Evolutionary conservation across 163 green algal species (phyloP).

Genomic region (Chlamydomonas reinhardtii): DNA sequence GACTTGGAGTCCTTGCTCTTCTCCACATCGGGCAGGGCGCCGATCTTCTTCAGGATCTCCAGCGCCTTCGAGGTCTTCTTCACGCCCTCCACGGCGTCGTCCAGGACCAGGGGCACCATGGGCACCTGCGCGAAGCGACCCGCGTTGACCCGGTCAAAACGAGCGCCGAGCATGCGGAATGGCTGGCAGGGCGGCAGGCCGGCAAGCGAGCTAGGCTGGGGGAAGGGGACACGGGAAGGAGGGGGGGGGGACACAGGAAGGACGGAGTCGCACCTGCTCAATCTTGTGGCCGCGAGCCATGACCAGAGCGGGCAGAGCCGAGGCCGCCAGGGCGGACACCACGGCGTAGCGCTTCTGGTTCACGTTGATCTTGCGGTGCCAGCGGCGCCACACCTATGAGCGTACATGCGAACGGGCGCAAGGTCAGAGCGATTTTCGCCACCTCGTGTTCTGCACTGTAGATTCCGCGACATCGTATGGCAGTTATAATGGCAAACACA

Average conservation of each 20-base stretch:
- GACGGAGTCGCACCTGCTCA: slow-evolving; percentile 64
- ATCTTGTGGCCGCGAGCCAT: slow-evolving; percentile 97
- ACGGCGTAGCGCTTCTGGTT: slow-evolving; percentile 99
- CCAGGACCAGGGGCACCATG: slow-evolving; percentile 97
- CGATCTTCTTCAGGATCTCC: slow-evolving; percentile 92
- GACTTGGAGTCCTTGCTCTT: slow-evolving; percentile 90
- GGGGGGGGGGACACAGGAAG: too few species aligned
- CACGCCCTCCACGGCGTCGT: slow-evolving; percentile 88
- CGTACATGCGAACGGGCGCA: not conserved
- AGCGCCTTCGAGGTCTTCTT: slow-evolving; percentile 97
- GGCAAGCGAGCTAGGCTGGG: too few species aligned
- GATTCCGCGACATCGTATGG: too few species aligned
- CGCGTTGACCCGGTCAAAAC: too few species aligned
- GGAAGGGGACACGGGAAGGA: too few species aligned
- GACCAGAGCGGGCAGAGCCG: slow-evolving; percentile 94
- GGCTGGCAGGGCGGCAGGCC: too few species aligned
- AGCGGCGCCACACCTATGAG: slow-evolving; percentile 87
- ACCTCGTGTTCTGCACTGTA: not conserved
- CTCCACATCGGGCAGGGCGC: slow-evolving; percentile 89
- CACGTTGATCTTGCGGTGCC: slow-evolving; percentile 98
- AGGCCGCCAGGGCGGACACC: slow-evolving; percentile 94
- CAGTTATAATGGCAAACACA: too few species aligned
- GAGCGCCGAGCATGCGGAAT: too few species aligned
- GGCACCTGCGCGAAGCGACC: slow-evolving; percentile 69
- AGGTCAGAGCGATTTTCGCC: not conserved